Conservation (phyloP, 257 asterid genomes). For the Primulina eburnea region DNA sequence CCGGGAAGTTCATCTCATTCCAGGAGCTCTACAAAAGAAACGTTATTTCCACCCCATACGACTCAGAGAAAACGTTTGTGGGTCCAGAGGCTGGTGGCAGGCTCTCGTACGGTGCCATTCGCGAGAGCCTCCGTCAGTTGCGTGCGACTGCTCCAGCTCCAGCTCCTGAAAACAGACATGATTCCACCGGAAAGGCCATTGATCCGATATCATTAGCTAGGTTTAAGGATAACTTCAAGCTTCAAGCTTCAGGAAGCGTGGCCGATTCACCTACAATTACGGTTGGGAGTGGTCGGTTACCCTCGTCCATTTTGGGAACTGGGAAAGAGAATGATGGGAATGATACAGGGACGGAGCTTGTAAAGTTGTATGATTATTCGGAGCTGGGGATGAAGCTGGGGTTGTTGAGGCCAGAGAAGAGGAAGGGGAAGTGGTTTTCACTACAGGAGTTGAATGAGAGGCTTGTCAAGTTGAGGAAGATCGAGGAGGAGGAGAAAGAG, state of each 20-base stretch:
- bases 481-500: slow-evolving; percentile 30
- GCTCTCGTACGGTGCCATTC: slow-evolving; percentile 14
- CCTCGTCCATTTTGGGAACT: slow-evolving; percentile 7
- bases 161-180: not conserved
- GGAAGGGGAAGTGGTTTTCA: slow-evolving; percentile 60
- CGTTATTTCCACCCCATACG: slow-evolving; percentile 9
- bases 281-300: slow-evolving; percentile 22
- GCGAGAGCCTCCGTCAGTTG: slow-evolving; percentile 23
- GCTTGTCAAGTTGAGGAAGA: slow-evolving; percentile 43
- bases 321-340: slow-evolving; percentile 18
- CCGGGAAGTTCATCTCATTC: slow-evolving; percentile 25
- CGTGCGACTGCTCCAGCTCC: not conserved
- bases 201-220: slow-evolving; percentile 14
- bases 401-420: slow-evolving; percentile 57
- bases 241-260: not conserved
- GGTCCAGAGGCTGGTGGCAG: not conserved
- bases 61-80: slow-evolving; percentile 5
- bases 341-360: slow-evolving; percentile 8
- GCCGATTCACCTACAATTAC: not conserved
- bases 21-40: slow-evolving; percentile 33
- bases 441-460: slow-evolving; percentile 65
- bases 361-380: slow-evolving; percentile 20
- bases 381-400: slow-evolving; percentile 64
- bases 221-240: slow-evolving; percentile 11
- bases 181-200: not conserved